Evolutionary conservation across 225 moss, liverwort and hornwort species (phyloP).

Genomic region (Straminergon stramineum): DNA sequence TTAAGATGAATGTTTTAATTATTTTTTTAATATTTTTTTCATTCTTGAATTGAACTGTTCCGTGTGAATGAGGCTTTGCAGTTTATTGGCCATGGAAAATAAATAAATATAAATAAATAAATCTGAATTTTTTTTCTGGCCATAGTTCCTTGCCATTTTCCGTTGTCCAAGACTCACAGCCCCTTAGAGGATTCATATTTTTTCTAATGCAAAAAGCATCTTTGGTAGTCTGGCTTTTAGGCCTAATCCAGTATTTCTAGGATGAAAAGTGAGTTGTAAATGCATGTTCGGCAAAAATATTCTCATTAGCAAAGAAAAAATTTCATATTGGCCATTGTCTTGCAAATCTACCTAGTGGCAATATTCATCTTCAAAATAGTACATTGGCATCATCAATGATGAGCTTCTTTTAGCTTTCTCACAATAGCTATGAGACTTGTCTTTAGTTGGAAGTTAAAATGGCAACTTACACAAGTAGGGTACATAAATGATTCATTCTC

Average conservation of each 20-base stretch:
- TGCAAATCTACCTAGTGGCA: background rate
- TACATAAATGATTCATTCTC: background rate
- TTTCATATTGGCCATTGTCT: background rate
- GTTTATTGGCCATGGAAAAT: too few species aligned
- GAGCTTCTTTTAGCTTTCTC: background rate
- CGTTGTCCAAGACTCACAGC: too few species aligned
- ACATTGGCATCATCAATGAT: background rate
- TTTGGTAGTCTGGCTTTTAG: accelerated
- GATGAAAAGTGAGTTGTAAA: background rate
- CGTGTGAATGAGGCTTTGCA: too few species aligned
- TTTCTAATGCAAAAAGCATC: background rate
- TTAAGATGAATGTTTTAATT: too few species aligned
- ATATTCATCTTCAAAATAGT: background rate
- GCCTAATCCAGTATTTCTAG: background rate
- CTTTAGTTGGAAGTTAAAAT: background rate
- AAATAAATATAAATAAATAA: too few species aligned
- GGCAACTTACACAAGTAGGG: background rate
- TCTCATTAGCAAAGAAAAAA: background rate
- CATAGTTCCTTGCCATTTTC: too few species aligned
- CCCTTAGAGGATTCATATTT: too few species aligned
- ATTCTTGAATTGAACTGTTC: too few species aligned
- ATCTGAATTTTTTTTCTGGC: too few species aligned
- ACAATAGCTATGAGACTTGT: background rate
- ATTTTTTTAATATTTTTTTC: too few species aligned
- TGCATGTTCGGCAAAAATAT: accelerated